Base-by-base conservation (phyloP, 1,284 basidiomycete genomes). In the Heterobasidion annosum region DNA sequence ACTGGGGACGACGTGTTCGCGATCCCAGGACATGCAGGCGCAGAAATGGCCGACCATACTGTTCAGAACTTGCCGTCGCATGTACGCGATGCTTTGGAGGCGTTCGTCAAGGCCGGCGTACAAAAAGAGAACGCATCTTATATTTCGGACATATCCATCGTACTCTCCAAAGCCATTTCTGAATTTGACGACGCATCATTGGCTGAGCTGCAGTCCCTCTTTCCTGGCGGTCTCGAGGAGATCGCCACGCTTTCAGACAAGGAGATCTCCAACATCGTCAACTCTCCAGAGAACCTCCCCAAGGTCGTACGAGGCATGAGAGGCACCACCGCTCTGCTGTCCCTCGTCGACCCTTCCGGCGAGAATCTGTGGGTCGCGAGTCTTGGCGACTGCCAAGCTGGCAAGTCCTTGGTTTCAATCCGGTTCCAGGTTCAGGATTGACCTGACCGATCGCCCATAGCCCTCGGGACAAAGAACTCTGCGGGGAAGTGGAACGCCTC, bases 251-350 rank as follows among this genome's bases (percentile, higher is more conserved):
- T 68, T 52, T 64, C 69, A 5, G 69, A 74, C 54, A 68, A 68
- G 25, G 67, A 75, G 33, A 69, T 78, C 35, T 59, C 59, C 15
- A 57, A 59, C 10, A 67, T 73, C 34, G 67, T 77, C 54, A 74
- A 71, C 54, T 61, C 68, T 52, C 52, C 46, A 8, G 51, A 53
- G 48, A 71, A 71, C 54, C 61, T 65, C 48, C 55, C 58, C 9
- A 69, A 67, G 54, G 60, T 71, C 13, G 52, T 67, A 48, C 63
- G 68, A 15, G 63, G 64, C 53, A 68, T 70, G 68, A 63, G 66
- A 25, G 71, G 71, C 13, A 67, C 68, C 3, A 73, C 71, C 0
- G 70, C 64, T 1, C 58, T 72, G 8, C 54, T 72, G 16, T 61
- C 67, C 8, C 61, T 73, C 8, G 59, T 72, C 7, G 65, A 69